These are phyloP conservation scores for Yamagishiella unicocca DNA, from an alignment of 139 green algal genomes.

Conservation along the genomic window DNA sequence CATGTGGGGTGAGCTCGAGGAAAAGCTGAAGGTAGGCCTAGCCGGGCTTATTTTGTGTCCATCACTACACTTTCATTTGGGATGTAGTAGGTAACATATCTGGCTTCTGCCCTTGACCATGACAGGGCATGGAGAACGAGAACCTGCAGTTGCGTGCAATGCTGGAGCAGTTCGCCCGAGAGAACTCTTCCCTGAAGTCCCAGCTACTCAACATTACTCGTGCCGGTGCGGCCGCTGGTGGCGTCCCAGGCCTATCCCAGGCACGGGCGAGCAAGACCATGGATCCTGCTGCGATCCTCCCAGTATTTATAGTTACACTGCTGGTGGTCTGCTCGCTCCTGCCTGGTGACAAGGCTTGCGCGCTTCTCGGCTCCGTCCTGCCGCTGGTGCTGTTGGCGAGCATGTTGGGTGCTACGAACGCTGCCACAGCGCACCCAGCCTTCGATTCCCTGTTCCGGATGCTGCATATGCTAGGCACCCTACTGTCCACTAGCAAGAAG, in stretches of 20 bases:
- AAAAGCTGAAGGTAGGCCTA: constrained; percentile 26
- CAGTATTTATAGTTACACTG: constrained; percentile 67
- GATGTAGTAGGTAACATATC: background rate
- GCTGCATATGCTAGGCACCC: background rate
- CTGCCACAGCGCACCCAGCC: background rate
- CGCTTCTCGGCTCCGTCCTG: constrained; percentile 38
- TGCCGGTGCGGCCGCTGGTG: background rate
- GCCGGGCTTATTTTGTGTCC: background rate
- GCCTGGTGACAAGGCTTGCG: constrained; percentile 50
- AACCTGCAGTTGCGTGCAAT: constrained; percentile 58
- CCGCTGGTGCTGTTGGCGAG: constrained; percentile 24
- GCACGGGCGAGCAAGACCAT: constrained; percentile 25
- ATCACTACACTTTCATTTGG: background rate
- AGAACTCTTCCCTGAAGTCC: constrained; percentile 57
- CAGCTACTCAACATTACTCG: constrained; percentile 45
- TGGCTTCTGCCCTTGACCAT: background rate
- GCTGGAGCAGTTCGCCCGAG: constrained; percentile 52
- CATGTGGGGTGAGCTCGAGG: constrained; percentile 65
- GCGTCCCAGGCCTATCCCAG: background rate
- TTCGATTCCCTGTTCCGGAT: constrained; percentile 21
- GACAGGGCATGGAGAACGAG: constrained; percentile 57
- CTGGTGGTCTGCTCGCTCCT: constrained; percentile 52
- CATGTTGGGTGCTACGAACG: background rate
- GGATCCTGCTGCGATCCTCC: constrained; percentile 55
- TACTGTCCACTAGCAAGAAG: background rate